A percentile compares a stretch with the other conserved stretches of the same genome.
Conservation (phyloP, 1,139 yeast species). For the Hansenula sp. region DNA sequence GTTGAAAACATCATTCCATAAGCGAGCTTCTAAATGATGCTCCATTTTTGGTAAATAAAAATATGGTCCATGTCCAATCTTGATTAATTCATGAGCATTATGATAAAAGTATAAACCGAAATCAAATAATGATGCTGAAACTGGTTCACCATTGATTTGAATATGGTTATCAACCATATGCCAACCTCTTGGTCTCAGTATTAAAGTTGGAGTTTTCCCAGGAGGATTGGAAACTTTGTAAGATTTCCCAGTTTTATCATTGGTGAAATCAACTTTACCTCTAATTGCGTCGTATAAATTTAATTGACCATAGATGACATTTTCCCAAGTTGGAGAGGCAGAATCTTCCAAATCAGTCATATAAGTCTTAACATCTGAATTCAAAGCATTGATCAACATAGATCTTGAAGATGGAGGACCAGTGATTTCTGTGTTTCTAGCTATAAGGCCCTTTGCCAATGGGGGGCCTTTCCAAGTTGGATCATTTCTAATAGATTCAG, state of each 20-base stretch:
- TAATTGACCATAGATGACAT: constrained; percentile 85
- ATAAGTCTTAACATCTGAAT: constrained; percentile 84
- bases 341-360: constrained; percentile 97
- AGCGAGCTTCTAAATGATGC: constrained; percentile 69
- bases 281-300: constrained; percentile 86
- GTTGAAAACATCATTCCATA: constrained; percentile 74
- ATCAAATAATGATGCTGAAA: constrained; percentile 73
- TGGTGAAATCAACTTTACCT: constrained; percentile 52
- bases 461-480: constrained; percentile 76
- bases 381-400: constrained; percentile 91
- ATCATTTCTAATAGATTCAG: constrained; percentile 62
- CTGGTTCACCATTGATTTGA: constrained; percentile 68
- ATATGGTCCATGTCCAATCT: constrained; percentile 68
- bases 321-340: constrained; percentile 92
- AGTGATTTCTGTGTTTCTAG: constrained; percentile 80
- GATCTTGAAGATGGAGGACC: constrained; percentile 89
- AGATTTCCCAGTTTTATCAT: constrained; percentile 42
- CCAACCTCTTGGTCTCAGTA: constrained; percentile 88
- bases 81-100: constrained; percentile 55
- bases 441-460: constrained; percentile 63
- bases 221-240: constrained; percentile 45
- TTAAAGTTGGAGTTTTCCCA: constrained; percentile 63
- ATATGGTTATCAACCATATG: constrained; percentile 75
- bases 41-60: constrained; percentile 79
- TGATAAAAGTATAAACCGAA: constrained; percentile 74